Evolutionary conservation across 1,284 basidiomycete genomes (phyloP), one percentile per base, ranked within the genome.

Genomic region (Cryptococcus sp.): DNA sequence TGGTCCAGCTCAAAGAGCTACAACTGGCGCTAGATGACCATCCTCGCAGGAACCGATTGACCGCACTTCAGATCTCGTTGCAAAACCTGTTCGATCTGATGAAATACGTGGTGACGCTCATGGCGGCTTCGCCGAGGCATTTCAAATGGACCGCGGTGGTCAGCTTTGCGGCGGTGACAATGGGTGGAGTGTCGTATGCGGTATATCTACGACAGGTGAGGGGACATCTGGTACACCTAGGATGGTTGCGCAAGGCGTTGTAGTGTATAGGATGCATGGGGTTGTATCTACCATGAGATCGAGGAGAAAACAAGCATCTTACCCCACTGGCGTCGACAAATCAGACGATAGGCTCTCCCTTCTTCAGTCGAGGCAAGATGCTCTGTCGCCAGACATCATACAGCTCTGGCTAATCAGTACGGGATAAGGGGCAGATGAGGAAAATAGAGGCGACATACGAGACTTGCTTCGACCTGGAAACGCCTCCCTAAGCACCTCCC

Each of bases 61-160:
- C 66, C 18, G 70, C 72, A 0, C 60, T 73, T 1, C 75, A 76
- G 45, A 70, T 74, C 41, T 65, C 67, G 2, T 61, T 75, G 19
- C 71, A 74, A 51, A 73, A 71, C 38, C 51, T 66, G 2, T 70
- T 74, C 52, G 68, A 75, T 47, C 59, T 75, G 12, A 54, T 60
- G 33, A 73, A 74, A 53, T 74, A 64, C 42, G 59, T 53, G 14
- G 40, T 69, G 33, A 63, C 65, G 6, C 59, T 67, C 2, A 50
- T 53, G 0, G 58, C 62, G 2, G 59, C 60, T 2, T 56, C 61
- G 18, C 67, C 69, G 28, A 35, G 42, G 5, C 50, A 59, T 45
- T 71, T 69, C 60, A 65, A 66, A 46, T 73, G 65, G 70, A 72
- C 74, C 0, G 74, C 70, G 11, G 40, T 75, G 31, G 66, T 73